Evolutionary conservation across 176 grass and related monocot species (phyloP), one percentile per base, ranked within the genome.

Genomic region (Chrysopogon serrulatus): DNA sequence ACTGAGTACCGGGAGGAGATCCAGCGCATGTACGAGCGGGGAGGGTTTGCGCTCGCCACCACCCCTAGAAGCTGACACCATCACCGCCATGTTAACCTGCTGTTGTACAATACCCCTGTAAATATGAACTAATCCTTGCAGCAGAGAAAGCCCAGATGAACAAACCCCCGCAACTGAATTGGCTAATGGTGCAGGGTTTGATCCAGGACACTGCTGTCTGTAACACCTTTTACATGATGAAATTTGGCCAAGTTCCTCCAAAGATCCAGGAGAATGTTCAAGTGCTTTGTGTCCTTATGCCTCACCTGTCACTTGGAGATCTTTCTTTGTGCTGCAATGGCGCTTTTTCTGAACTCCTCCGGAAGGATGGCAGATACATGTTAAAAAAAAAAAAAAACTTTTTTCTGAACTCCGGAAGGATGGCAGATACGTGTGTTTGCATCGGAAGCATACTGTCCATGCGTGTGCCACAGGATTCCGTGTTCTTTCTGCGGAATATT

Each of bases 21-120:
- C 71, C 93, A 99, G 83, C 93, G 97, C n/a, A 99, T 99, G 93
- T 99, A 99, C 13, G 90, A 99, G 68, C 65, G 76, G 39, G 91
- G 88, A n/a, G n/a, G 84, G 19, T 88, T 90, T 8, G 80, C 90
- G n/a, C 77, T n/a, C 16, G 83, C 93, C 8, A 80, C 97, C 17
- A 80, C 90, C 69, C 86, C 27, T 10, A 79, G 71, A 82, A 89
- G 82, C 60, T 92, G 82, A 84, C 76, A 37, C 3, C 28, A 1
- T 45, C 40, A 8, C 40, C 14, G 5, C 77, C 34, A 41, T 34
- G 80, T 90, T 61, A 57, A 83, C 84, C 26, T 73, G 63, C 15
- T 85, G 87, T 68, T 91, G 83, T 90, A 94, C 85, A 84, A 82
- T 84, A 77, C 64, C 54, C n/a, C 47, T 96, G 87, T 96, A 93